Percentiles rank a stretch among this genome's conserved stretches.
These are phyloP conservation scores for Phlegmacium glaucopus DNA, from an alignment of 768 basidiomycete genomes.

Conservation along the genomic window DNA sequence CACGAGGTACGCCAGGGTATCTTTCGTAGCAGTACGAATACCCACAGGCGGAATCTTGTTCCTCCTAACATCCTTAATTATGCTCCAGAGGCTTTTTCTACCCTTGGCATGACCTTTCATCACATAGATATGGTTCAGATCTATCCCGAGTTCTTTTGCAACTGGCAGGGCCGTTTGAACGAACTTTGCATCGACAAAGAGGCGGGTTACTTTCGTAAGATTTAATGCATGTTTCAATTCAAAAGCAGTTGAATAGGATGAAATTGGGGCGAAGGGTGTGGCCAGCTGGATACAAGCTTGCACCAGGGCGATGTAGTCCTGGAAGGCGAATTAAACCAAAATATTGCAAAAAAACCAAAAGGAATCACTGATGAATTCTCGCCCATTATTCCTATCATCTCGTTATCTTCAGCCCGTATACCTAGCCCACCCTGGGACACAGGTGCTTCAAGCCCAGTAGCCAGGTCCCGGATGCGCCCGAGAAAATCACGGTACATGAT, in stretches of 20 bases:
- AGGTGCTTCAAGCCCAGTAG: conserved; percentile 53
- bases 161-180: conserved; percentile 27
- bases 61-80: conserved; percentile 37
- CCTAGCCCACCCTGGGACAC: conserved; percentile 53
- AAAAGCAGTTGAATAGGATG: conserved; percentile 34
- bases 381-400: conserved; percentile 68
- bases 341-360: not conserved
- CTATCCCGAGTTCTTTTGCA: conserved; percentile 30
- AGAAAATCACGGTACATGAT: conserved; percentile 47
- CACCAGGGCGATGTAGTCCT: conserved; percentile 35
- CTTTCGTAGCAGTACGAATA: conserved; percentile 40
- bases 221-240: conserved; percentile 34
- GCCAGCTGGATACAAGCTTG: conserved; percentile 29
- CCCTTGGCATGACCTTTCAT: conserved; percentile 41
- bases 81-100: conserved; percentile 32
- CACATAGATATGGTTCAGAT: conserved; percentile 45
- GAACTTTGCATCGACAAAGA: conserved; percentile 33
- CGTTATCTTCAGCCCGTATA: conserved; percentile 34
- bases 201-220: conserved; percentile 29
- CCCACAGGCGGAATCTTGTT: conserved; percentile 37
- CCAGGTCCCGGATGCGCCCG: conserved; percentile 48
- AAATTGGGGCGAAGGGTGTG: conserved; percentile 32
- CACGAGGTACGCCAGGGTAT: conserved; percentile 65
- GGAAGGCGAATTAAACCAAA: conserved; percentile 3
- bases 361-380: conserved; percentile 64